Evolutionary conservation across 495 filamentous ascomycete genomes (phyloP).

Genomic region (Niebla homalea): DNA sequence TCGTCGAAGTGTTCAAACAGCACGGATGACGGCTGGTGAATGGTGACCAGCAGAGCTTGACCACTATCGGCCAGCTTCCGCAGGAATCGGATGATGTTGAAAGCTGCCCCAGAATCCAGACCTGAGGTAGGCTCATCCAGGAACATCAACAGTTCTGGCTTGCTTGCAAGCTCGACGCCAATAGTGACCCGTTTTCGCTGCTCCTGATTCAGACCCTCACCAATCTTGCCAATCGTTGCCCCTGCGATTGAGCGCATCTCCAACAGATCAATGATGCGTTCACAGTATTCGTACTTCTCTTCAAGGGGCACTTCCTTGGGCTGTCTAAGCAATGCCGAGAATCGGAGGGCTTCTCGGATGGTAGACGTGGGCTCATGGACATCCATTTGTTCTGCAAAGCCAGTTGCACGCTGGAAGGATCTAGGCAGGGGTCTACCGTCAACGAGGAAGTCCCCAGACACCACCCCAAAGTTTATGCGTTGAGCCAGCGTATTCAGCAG

Average conservation of each 20-base stretch:
- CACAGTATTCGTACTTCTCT: slow-evolving; percentile 75
- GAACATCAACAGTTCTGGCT: slow-evolving; percentile 76
- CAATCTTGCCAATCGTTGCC: slow-evolving; percentile 66
- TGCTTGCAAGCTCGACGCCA: slow-evolving; percentile 75
- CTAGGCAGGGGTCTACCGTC: slow-evolving; percentile 37
- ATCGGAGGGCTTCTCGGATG: slow-evolving; percentile 72
- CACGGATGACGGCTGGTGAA: slow-evolving; percentile 70
- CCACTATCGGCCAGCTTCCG: slow-evolving; percentile 71
- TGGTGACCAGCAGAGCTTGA: slow-evolving; percentile 83
- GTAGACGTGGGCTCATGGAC: slow-evolving; percentile 66
- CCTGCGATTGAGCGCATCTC: slow-evolving; percentile 79
- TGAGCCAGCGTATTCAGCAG: slow-evolving; percentile 43
- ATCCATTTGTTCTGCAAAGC: slow-evolving; percentile 75
- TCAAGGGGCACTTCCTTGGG: slow-evolving; percentile 49
- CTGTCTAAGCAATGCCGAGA: slow-evolving; percentile 72
- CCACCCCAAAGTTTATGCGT: slow-evolving; percentile 38
- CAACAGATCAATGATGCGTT: slow-evolving; percentile 64
- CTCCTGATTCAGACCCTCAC: slow-evolving; percentile 76
- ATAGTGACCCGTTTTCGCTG: slow-evolving; percentile 85
- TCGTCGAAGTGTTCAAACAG: slow-evolving; percentile 74
- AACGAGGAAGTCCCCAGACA: slow-evolving; percentile 39
- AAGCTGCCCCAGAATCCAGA: slow-evolving; percentile 72
- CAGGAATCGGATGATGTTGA: slow-evolving; percentile 80
- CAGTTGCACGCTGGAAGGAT: slow-evolving; percentile 55
- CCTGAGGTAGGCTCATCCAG: slow-evolving; percentile 85